Conservation (phyloP, 169 alveolate species). For the Besnoitia besnoiti region DNA sequence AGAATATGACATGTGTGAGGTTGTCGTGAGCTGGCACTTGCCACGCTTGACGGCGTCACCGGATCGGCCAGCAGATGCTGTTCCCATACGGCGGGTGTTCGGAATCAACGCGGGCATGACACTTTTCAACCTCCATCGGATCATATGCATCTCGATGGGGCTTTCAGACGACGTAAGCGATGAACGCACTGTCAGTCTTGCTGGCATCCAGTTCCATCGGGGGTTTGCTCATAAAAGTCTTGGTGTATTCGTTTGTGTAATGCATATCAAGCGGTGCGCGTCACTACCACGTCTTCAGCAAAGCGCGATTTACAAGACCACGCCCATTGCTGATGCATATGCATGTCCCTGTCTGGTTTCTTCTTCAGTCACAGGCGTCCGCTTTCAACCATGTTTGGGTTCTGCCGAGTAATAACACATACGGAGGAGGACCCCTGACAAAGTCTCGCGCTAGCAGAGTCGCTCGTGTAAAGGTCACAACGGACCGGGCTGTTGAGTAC, state of each 20-base stretch:
- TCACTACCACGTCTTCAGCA: too few relatives aligned
- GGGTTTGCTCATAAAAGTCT: too few relatives aligned
- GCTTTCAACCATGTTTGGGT: constrained; percentile 62
- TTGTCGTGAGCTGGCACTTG: constrained; percentile 50
- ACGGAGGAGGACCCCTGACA: constrained; percentile 64
- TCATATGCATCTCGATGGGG: constrained; percentile 58
- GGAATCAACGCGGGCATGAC: constrained; percentile 64
- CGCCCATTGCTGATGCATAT: too few relatives aligned
- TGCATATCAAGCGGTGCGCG: too few relatives aligned
- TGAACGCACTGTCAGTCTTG: not conserved
- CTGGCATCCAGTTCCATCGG: too few relatives aligned
- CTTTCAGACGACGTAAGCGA: constrained; percentile 55
- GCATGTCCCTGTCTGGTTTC: too few relatives aligned
- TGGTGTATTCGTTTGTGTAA: too few relatives aligned
- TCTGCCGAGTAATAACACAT: constrained; percentile 56
- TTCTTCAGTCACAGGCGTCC: not conserved
- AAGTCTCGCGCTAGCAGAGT: constrained; percentile 29
- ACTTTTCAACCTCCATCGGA: constrained; percentile 60
- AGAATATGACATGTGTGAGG: constrained; percentile 62
- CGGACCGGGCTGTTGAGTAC: constrained; percentile 54
- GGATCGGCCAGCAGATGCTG: constrained; percentile 29
- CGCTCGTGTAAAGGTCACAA: constrained; percentile 33
- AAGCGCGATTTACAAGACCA: too few relatives aligned
- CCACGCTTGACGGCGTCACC: constrained; percentile 37
- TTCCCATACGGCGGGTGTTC: constrained; percentile 52